Base-by-base conservation (phyloP, 192 early-diverging fungal genomes). In the Coemansia sp. region DNA sequence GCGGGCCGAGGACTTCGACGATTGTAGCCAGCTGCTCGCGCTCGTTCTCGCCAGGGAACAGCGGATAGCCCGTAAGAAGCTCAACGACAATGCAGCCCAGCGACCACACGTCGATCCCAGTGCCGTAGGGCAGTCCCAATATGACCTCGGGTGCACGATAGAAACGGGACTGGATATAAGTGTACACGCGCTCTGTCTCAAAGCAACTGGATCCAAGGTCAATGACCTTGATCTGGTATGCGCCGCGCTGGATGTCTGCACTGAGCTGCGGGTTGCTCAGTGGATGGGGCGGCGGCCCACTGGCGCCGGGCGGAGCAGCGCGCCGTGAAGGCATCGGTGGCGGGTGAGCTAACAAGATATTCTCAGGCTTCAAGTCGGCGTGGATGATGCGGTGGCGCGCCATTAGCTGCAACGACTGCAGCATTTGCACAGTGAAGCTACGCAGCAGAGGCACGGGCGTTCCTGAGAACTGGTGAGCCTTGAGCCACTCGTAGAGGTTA, bases 41-140 rank as follows among this genome's bases (percentile, higher is more conserved):
- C 77, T 99, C 97, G 75, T 97, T 97, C 75, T 99, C 97, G 27
- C 97, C 97, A 9, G 97, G 96, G 71, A 99, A 99, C 36, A 99
- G 76, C 33, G 97, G 97, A 68, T 96, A 95, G 11, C 90, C 93
- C 1, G 92, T 93, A 71, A 88, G 89, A 29, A 99, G 83, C 71
- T 99, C 97, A 15, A 92, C 96, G 10, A 97, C 87, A 61, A 99
- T 97, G 75, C 96, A 97, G 15, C 97, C 97, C 49, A 99, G 83
- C 66, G 91, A 92, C 97, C 97, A 99, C 90, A 99, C 93, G 80
- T 99, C 97, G 69, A 99, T 99, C 3, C 94, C 90, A 66, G 90
- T 93, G 64, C 87, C 93, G 72, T 99, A 99, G 20, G 86, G 87
- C 73, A 89, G 87, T 36, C 95, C 95, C 58, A 99, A 78, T 55